A percentile compares a stretch with the other conserved stretches of the same genome.
Evolutionary conservation across 2,329 filamentous ascomycete species (phyloP).

Genomic region (Xylaria sp.): DNA sequence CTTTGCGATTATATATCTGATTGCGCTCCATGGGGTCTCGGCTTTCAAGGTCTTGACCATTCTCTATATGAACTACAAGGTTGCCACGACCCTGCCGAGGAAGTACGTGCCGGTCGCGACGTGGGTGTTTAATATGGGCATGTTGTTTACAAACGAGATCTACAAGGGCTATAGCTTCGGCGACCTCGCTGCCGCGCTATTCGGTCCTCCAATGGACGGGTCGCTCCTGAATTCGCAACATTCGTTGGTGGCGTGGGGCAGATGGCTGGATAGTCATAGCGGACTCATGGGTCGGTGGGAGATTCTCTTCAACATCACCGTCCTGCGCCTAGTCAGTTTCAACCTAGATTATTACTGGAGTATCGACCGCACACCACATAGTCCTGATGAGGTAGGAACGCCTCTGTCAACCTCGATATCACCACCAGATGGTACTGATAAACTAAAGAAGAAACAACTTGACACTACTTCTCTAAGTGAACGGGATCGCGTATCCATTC

Average conservation of each 20-base stretch:
- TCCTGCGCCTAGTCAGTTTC: conserved; percentile 91
- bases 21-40: conserved; percentile 82
- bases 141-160: conserved; percentile 89
- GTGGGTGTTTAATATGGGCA: conserved; percentile 87
- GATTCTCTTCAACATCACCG: conserved; percentile 95
- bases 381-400: conserved; percentile 75
- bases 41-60: conserved; percentile 80
- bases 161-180: conserved; percentile 74
- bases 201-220: conserved; percentile 36
- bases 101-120: conserved; percentile 73
- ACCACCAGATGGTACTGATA: conserved; percentile 55
- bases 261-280: conserved; percentile 75
- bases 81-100: conserved; percentile 73
- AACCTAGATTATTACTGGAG: conserved; percentile 98
- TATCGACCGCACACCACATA: conserved; percentile 63
- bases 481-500: conserved; percentile 77
- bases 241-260: conserved; percentile 61
- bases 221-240: conserved; percentile 45
- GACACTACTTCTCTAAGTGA: conserved; percentile 87
- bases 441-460: conserved; percentile 92
- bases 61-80: conserved; percentile 77
- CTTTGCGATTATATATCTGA: conserved; percentile 80
- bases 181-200: conserved; percentile 59
- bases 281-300: conserved; percentile 93
- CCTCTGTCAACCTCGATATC: neutral